phyloP scores from a whole-genome alignment of 371 early-diverging fungal species.

The Actinomortierella wolfii region DNA sequence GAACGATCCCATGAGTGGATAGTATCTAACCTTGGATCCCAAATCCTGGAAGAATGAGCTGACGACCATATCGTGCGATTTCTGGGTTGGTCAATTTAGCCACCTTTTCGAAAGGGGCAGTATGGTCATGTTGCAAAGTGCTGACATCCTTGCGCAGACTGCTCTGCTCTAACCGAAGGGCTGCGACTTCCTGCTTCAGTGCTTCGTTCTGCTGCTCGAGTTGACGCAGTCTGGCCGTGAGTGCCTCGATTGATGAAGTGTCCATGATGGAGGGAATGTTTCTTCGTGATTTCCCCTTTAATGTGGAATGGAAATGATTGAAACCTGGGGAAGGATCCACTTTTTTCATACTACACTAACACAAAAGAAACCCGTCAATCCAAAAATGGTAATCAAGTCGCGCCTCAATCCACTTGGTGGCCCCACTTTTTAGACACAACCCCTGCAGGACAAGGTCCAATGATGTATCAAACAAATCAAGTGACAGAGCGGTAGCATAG shows the following conservation, averaged over 20 bases:
- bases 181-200: constrained; percentile 16
- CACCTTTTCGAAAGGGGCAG: constrained; percentile 13
- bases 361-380: no score
- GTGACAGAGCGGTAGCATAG: no score
- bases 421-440: no score
- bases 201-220: constrained; percentile 34
- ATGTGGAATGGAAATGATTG: constrained; percentile 7
- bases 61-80: constrained; percentile 91
- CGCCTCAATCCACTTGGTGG: no score
- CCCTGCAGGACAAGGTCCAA: no score
- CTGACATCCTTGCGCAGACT: neutral
- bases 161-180: constrained; percentile 21
- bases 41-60: constrained; percentile 89
- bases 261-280: neutral
- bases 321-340: no score
- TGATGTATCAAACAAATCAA: no score
- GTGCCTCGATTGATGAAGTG: neutral
- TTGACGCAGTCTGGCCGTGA: constrained; percentile 12
- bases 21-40: constrained; percentile 69
- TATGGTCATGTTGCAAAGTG: neutral
- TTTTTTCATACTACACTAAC: no score
- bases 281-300: no score
- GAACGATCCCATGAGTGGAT: no score
- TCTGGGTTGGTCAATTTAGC: constrained; percentile 59
- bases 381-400: no score